Conservation (phyloP, 257 asterid genomes). For the Datura wrightii region DNA sequence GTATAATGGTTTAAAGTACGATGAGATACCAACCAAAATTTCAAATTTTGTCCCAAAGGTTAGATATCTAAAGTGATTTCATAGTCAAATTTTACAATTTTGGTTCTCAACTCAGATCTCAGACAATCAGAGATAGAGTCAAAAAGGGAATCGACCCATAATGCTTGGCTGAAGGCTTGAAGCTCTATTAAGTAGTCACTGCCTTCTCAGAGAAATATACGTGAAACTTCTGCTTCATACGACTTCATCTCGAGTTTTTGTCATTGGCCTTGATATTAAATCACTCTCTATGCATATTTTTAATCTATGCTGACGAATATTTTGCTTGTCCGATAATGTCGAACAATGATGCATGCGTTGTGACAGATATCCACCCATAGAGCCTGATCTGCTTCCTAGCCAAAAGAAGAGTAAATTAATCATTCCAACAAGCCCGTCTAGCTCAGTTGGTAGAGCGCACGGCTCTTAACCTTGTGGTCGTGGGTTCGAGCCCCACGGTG, state of each 20-base stretch:
- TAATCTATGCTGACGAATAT: too few species aligned
- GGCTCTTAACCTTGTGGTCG: slow-evolving; percentile 11
- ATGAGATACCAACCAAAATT: not conserved
- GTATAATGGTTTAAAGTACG: not conserved
- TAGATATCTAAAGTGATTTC: not conserved
- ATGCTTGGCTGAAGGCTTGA: not conserved
- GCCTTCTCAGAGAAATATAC: not conserved
- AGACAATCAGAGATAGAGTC: not conserved
- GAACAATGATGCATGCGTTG: too few species aligned
- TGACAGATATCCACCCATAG: too few species aligned
- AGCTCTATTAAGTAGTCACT: not conserved
- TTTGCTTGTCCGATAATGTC: too few species aligned
- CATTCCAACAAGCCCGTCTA: slow-evolving; percentile 23
- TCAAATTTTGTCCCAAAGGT: not conserved
- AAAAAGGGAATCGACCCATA: too few species aligned
- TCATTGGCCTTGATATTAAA: too few species aligned
- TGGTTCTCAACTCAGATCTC: not conserved
- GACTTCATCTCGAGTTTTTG: too few species aligned
- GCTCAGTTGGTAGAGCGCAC: slow-evolving; percentile 38
- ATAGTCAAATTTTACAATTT: not conserved
- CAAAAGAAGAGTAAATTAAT: too few species aligned
- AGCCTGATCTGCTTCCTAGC: too few species aligned
- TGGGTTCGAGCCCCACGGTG: not conserved
- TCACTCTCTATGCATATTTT: not conserved
- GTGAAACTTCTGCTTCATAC: not conserved